These are phyloP conservation scores for Coemansia sp. DNA, from an alignment of 192 early-diverging fungal genomes.

Conservation along the genomic window DNA sequence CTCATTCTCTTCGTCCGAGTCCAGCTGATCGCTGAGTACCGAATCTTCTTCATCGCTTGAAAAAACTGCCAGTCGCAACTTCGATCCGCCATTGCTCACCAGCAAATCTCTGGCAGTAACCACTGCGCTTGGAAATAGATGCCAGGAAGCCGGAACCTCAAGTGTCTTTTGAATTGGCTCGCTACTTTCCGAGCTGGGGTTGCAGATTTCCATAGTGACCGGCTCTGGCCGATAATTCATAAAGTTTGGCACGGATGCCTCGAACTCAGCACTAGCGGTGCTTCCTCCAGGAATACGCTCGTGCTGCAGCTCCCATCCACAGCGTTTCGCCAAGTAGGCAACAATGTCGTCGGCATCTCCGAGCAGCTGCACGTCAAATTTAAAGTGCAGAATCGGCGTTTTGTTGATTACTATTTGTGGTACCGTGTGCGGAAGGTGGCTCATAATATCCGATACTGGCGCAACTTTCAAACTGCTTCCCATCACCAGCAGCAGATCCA, in stretches of 20 bases:
- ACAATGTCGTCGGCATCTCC: constrained; percentile 86
- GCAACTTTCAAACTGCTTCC: constrained; percentile 94
- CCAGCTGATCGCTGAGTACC: neutral
- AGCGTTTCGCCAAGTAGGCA: constrained; percentile 66
- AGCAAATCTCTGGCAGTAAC: constrained; percentile 41
- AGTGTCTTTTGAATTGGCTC: constrained; percentile 6
- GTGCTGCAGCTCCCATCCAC: constrained; percentile 75
- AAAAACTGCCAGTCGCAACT: constrained; percentile 26
- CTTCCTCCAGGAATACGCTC: constrained; percentile 61
- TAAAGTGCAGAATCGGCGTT: constrained; percentile 79
- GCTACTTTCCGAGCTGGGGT: neutral
- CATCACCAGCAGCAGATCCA: constrained; percentile 92
- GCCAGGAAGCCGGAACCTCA: constrained; percentile 41
- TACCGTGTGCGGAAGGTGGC: constrained; percentile 73
- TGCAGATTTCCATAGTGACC: constrained; percentile 1
- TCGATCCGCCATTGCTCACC: constrained; percentile 32
- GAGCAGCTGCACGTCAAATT: constrained; percentile 86
- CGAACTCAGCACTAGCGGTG: constrained; percentile 43
- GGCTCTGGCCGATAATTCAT: constrained; percentile 6
- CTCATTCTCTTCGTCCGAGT: neutral
- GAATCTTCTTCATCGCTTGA: constrained; percentile 32
- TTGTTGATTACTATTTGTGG: constrained; percentile 93
- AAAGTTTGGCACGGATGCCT: neutral
- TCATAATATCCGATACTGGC: constrained; percentile 89
- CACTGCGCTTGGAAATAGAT: constrained; percentile 39